Base-by-base conservation (phyloP, 2,329 filamentous ascomycete genomes). In the Elsinoe fawcettii region DNA sequence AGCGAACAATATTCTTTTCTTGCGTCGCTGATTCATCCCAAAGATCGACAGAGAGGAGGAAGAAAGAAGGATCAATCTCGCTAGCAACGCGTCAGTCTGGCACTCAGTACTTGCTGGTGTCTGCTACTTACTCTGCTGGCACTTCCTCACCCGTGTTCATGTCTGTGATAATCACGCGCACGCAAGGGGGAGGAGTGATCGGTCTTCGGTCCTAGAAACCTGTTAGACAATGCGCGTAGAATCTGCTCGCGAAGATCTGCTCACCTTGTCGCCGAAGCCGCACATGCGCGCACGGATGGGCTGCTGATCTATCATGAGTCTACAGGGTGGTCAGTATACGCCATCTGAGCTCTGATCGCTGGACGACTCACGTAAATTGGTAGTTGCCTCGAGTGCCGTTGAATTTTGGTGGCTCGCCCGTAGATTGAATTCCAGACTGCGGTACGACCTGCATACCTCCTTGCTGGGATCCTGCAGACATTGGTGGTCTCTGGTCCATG, bases 231-330 rank as follows among this genome's bases (percentile, higher is more conserved):
- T 46, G 22, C 16, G 12, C 49, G 46, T 37, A 11, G 34, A 56
- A 61, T 59, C 41, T 59, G 20, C 30, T 43, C 16, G 51, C 18
- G 55, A 55, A 55, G 25, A 46, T 34, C 55, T 59, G 65, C 75
- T 58, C 74, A 93, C 89, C 81, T 97, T 99, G 76, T 99, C 93
- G 61, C 93, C 93, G 74, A 97, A 99, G 6, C 93, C 93, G 75
- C 93, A 99, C 93, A 97, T 97, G 60, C 93, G 88, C 63, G 93
- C 93, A 66, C 93, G 84, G 66, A 89, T 80, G 53, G 93, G 93
- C 71, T 97, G 90, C 75, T 99, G 93, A 63, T 88, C 84, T 60
- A 96, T 89, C n/a, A 55, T 41, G 34, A 59, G 43, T 37, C 54
- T 56, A 16, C 6, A 23, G 5, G 22, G 20, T 16, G 2, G 20